Conservation (phyloP, 2,329 filamentous ascomycete species). For the Colletotrichum gigasporum region DNA sequence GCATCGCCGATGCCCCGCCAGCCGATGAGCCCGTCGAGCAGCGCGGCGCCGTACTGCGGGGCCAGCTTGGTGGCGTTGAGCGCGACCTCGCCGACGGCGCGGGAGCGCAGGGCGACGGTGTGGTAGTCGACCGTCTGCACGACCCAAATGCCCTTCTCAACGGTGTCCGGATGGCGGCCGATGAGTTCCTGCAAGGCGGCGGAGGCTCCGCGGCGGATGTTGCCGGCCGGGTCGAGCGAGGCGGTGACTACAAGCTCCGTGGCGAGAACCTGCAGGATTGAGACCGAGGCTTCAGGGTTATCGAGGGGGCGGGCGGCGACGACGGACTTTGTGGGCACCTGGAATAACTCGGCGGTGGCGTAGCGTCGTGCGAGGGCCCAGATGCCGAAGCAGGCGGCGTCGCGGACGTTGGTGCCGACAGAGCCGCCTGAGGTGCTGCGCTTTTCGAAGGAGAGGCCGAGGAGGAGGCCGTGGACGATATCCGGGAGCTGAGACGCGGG, state of each 20-base stretch:
- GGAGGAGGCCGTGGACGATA: slow-evolving; percentile 79
- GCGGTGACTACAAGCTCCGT: slow-evolving; percentile 84
- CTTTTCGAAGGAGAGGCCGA: slow-evolving; percentile 89
- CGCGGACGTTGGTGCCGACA: slow-evolving; percentile 88
- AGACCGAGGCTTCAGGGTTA: slow-evolving; percentile 56
- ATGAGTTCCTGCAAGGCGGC: slow-evolving; percentile 94
- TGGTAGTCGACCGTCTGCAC: slow-evolving; percentile 95
- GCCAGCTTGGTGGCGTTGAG: slow-evolving; percentile 74
- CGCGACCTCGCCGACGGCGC: slow-evolving; percentile 83
- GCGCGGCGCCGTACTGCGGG: slow-evolving; percentile 73
- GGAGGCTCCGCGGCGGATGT: slow-evolving; percentile 91
- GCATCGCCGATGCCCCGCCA: slow-evolving; percentile 91
- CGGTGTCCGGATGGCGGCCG: slow-evolving; percentile 87
- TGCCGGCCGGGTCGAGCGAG: slow-evolving; percentile 88
- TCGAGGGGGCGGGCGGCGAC: slow-evolving; percentile 50
- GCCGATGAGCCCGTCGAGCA: slow-evolving; percentile 76
- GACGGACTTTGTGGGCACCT: slow-evolving; percentile 62
- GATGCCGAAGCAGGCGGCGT: slow-evolving; percentile 95
- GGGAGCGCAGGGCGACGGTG: slow-evolving; percentile 84
- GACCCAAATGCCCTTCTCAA: slow-evolving; percentile 82
- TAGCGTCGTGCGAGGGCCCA: slow-evolving; percentile 94
- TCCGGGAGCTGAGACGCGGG: slow-evolving; percentile 75
- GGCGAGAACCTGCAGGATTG: slow-evolving; percentile 80
- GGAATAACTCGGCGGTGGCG: slow-evolving; percentile 78
- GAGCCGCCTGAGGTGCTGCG: slow-evolving; percentile 85